Evolutionary conservation across 768 basidiomycete species (phyloP).

Genomic region (Mycena olivaceomarginata): DNA sequence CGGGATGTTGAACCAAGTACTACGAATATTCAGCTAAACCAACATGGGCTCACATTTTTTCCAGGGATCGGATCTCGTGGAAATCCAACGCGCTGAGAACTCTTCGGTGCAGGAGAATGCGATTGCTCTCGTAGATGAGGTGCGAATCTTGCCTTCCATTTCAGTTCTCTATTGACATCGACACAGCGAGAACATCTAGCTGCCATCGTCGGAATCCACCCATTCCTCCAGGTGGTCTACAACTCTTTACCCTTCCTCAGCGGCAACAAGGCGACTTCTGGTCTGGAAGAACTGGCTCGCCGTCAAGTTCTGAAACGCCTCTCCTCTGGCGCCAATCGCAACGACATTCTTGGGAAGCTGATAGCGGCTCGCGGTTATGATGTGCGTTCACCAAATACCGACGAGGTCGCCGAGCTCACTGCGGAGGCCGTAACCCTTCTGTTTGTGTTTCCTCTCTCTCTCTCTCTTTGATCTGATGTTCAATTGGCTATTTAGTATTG

Average conservation of each 20-base stretch:
- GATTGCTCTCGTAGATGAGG: constrained; percentile 53
- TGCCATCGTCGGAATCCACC: constrained; percentile 52
- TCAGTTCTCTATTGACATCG: not conserved
- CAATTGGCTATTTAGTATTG: constrained; percentile 49
- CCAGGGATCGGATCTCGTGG: constrained; percentile 52
- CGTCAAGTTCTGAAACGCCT: constrained; percentile 50
- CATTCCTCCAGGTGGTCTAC: constrained; percentile 42
- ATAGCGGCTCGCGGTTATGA: constrained; percentile 46
- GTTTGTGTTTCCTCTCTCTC: constrained; percentile 39
- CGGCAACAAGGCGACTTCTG: constrained; percentile 48
- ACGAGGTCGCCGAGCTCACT: constrained; percentile 50
- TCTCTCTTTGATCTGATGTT: not conserved
- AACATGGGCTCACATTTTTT: not conserved
- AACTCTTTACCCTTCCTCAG: constrained; percentile 49
- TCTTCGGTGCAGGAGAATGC: constrained; percentile 46
- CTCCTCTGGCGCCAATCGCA: constrained; percentile 40
- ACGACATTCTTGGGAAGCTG: constrained; percentile 54
- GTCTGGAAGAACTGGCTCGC: constrained; percentile 48
- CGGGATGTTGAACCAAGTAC: constrained; percentile 53
- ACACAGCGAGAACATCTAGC: constrained; percentile 54
- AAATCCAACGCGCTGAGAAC: constrained; percentile 45
- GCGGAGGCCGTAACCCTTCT: constrained; percentile 54
- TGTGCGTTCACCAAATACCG: constrained; percentile 36
- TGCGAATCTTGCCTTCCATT: constrained; percentile 16
- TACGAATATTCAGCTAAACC: not conserved